Evolutionary conservation across 257 asterid genomes (phyloP).

Genomic region (Capsicum baccatum): DNA sequence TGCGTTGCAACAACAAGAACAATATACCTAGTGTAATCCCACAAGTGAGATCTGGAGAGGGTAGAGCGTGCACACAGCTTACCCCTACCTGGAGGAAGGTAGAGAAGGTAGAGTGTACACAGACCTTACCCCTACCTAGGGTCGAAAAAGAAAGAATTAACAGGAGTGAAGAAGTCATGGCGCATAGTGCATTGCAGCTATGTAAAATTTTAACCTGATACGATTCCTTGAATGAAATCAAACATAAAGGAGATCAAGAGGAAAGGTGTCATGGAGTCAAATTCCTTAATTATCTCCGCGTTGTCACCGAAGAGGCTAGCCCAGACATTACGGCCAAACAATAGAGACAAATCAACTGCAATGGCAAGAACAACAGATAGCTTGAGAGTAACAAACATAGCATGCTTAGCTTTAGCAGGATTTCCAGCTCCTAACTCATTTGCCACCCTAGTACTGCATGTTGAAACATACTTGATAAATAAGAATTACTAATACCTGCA

Average conservation of each 20-base stretch:
- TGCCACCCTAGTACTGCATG: slow-evolving; percentile 82
- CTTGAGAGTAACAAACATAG: slow-evolving; percentile 67
- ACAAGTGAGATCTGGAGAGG: too few species aligned
- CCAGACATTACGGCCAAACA: slow-evolving; percentile 66
- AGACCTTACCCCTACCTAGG: too few species aligned
- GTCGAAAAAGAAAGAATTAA: too few species aligned
- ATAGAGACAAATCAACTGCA: slow-evolving; percentile 46
- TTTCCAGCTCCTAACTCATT: slow-evolving; percentile 82
- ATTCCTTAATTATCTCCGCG: slow-evolving; percentile 51
- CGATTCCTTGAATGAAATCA: slow-evolving; percentile 72
- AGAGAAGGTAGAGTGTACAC: too few species aligned
- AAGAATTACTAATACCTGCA: not conserved
- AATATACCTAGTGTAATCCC: too few species aligned
- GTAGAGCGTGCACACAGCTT: too few species aligned
- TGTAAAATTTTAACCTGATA: slow-evolving; percentile 54
- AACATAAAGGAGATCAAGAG: slow-evolving; percentile 55
- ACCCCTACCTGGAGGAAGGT: too few species aligned
- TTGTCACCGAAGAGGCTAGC: slow-evolving; percentile 69
- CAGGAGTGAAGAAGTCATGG: too few species aligned
- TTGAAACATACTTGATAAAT: not conserved
- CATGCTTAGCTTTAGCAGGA: slow-evolving; percentile 62
- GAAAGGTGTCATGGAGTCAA: slow-evolving; percentile 69
- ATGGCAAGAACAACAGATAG: slow-evolving; percentile 52
- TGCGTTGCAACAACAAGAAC: not conserved
- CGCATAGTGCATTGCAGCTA: not conserved